Evolutionary conservation across 495 filamentous ascomycete species (phyloP).

Genomic region (Podospora australis): DNA sequence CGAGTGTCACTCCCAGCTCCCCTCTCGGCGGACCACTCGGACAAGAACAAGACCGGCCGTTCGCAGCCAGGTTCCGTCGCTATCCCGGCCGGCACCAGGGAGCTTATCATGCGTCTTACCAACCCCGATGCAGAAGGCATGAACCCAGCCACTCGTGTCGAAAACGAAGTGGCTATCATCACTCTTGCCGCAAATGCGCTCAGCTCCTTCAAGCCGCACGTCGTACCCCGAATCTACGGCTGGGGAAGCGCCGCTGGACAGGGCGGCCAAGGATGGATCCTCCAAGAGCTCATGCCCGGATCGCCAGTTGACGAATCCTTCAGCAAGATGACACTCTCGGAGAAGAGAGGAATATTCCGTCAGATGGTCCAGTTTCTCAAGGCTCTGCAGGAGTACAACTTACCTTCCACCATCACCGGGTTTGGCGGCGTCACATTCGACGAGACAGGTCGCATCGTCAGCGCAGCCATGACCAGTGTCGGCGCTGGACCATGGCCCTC

Average conservation of each 20-base stretch:
- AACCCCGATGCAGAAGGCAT: slow-evolving; percentile 2
- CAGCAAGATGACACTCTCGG: neutral
- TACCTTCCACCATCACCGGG: neutral
- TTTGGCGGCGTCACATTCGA: neutral
- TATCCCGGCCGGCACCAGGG: slow-evolving; percentile 1
- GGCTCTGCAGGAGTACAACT: neutral
- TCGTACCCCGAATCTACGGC: slow-evolving; percentile 5
- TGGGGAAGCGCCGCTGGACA: slow-evolving; percentile 1
- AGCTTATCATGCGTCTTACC: slow-evolving; percentile 5
- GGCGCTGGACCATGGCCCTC: neutral
- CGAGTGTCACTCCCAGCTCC: slow-evolving; percentile 15
- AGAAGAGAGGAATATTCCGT: neutral
- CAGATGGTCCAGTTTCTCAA: slow-evolving; percentile 5
- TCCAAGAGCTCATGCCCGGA: slow-evolving; percentile 4
- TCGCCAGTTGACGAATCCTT: neutral
- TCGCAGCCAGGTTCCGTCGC: neutral
- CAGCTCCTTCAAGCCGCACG: neutral
- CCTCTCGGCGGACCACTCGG: neutral
- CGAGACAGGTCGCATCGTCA: neutral
- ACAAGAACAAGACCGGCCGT: neutral
- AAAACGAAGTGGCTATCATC: slow-evolving; percentile 8
- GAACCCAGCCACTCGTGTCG: slow-evolving; percentile 1
- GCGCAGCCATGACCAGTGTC: neutral
- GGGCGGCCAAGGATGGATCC: slow-evolving; percentile 3
- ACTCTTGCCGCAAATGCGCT: neutral